Evolutionary conservation across 805 yeast genomes (phyloP).

Genomic region (Wickerhamiella alocasiicola): DNA sequence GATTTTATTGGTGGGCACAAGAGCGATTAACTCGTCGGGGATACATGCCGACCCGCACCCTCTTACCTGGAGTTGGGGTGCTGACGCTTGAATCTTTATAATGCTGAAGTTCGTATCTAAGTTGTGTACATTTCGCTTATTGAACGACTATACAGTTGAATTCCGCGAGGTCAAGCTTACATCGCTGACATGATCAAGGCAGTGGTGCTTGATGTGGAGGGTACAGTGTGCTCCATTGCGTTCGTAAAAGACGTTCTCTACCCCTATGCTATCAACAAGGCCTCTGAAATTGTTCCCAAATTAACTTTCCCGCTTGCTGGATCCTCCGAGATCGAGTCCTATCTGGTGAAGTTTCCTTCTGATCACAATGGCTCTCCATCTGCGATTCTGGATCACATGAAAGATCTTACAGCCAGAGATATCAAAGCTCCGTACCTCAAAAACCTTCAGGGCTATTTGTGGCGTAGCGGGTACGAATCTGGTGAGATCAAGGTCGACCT

Average conservation of each 20-base stretch:
- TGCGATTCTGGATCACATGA: constrained; percentile 37
- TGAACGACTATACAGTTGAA: too few species aligned
- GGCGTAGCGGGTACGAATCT: constrained; percentile 68
- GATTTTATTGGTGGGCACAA: too few species aligned
- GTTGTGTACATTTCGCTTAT: too few species aligned
- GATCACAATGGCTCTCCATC: constrained; percentile 24
- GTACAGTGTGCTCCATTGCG: constrained; percentile 83
- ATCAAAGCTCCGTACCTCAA: constrained; percentile 68
- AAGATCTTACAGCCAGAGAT: constrained; percentile 47
- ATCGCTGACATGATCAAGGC: constrained; percentile 18
- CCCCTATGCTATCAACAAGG: constrained; percentile 50
- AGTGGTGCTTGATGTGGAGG: constrained; percentile 68
- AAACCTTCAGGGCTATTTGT: constrained; percentile 67
- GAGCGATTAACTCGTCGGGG: too few species aligned
- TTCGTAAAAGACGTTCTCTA: constrained; percentile 65
- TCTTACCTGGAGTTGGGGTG: too few species aligned
- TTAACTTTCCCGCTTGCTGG: constrained; percentile 22
- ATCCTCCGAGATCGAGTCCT: constrained; percentile 21
- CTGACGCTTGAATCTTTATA: too few species aligned
- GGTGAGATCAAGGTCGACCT: constrained; percentile 71
- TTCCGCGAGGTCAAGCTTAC: too few species aligned
- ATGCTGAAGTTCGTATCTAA: too few species aligned
- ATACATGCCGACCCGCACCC: too few species aligned
- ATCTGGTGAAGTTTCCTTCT: constrained; percentile 37
- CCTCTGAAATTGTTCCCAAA: constrained; percentile 20